phyloP scores from a whole-genome alignment of 495 filamentous ascomycete genomes.

The Podospora tetraspora region DNA sequence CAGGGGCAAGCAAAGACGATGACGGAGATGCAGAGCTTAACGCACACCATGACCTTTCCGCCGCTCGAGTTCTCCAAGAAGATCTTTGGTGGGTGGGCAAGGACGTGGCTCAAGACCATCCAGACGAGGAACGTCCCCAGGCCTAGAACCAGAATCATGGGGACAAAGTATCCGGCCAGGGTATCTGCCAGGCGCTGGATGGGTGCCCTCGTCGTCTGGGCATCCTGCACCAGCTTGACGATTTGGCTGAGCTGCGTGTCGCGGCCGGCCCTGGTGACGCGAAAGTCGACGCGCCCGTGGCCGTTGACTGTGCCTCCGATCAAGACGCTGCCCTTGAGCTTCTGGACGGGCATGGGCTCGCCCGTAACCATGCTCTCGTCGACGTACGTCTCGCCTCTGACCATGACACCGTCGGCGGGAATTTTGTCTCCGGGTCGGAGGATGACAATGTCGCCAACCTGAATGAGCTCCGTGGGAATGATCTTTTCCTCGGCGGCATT shows the following conservation, averaged over 20 bases:
- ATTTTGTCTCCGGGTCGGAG: slow-evolving; percentile 95
- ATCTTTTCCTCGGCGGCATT: slow-evolving; percentile 69
- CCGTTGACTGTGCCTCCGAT: slow-evolving; percentile 98
- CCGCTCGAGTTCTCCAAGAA: slow-evolving; percentile 77
- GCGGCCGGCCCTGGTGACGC: slow-evolving; percentile 84
- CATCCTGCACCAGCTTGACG: slow-evolving; percentile 92
- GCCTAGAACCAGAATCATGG: slow-evolving; percentile 78
- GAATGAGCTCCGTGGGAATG: slow-evolving; percentile 91
- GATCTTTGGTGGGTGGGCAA: slow-evolving; percentile 76
- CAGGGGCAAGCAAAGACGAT: slow-evolving; percentile 98
- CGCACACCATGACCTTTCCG: slow-evolving; percentile 89
- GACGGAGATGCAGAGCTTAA: slow-evolving; percentile 97
- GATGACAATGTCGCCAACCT: slow-evolving; percentile 89
- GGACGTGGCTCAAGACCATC: slow-evolving; percentile 89
- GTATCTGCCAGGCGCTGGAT: slow-evolving; percentile 92
- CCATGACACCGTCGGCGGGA: slow-evolving; percentile 84
- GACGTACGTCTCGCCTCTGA: slow-evolving; percentile 84
- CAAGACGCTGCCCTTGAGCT: slow-evolving; percentile 68
- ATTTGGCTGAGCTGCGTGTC: slow-evolving; percentile 98
- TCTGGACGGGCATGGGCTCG: slow-evolving; percentile 89
- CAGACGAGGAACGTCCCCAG: slow-evolving; percentile 80
- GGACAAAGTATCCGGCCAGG: slow-evolving; percentile 92
- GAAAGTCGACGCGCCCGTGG: slow-evolving; percentile 83
- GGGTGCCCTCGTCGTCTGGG: slow-evolving; percentile 88
- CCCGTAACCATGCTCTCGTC: slow-evolving; percentile 99